Evolutionary conservation across 73 alveolate genomes (phyloP).

Genomic region (Effrenium voratum): DNA sequence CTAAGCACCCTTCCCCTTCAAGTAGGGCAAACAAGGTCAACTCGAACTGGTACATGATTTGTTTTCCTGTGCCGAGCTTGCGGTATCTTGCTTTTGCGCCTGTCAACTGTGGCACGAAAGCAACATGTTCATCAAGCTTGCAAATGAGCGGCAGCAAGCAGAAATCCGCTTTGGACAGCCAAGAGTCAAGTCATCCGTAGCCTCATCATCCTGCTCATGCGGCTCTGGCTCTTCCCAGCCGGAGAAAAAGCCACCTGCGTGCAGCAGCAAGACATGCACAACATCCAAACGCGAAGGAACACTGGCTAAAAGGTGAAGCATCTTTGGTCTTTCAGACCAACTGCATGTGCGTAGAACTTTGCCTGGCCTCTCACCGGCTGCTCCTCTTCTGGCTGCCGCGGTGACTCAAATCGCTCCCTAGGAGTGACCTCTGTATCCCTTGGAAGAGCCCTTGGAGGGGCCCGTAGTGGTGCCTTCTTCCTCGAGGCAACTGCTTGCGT

Average conservation of each 20-base stretch:
- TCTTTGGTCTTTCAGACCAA: no score
- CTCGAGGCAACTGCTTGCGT: conserved; percentile 75
- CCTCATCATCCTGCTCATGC: not conserved
- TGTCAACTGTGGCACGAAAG: no score
- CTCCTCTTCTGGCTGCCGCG: not conserved
- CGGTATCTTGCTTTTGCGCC: no score
- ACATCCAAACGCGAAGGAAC: not conserved
- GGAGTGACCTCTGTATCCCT: not conserved
- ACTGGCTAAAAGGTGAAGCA: no score
- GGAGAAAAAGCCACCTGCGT: conserved; percentile 73
- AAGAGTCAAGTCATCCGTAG: not conserved
- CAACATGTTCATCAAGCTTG: not conserved
- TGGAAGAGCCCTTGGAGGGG: not conserved
- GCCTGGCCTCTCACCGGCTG: conserved; percentile 63
- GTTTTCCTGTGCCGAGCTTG: no score
- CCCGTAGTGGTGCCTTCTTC: not conserved
- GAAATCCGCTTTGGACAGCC: not conserved
- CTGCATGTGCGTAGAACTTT: no score
- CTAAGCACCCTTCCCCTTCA: no score
- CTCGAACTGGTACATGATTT: no score
- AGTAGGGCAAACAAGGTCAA: no score
- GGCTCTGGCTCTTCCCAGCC: conserved; percentile 82
- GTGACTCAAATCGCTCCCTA: not conserved
- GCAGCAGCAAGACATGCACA: not conserved
- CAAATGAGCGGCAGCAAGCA: not conserved